Evolutionary conservation across 2,329 filamentous ascomycete species (phyloP).

Genomic region (Metarhizium rileyi): DNA sequence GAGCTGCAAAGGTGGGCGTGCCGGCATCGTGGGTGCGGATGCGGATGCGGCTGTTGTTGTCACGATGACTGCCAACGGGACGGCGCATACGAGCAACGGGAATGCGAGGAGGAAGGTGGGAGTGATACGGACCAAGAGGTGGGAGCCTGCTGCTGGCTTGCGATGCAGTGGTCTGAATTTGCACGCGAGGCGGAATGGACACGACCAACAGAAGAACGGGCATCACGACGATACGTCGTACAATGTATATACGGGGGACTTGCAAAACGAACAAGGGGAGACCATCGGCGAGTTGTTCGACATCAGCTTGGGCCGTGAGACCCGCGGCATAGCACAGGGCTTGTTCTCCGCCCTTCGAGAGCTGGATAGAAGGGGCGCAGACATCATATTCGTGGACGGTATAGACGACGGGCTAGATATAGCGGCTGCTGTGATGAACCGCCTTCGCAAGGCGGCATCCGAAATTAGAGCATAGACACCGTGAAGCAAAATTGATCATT

Average conservation of each 20-base stretch:
- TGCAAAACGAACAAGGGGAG: conserved; percentile 24
- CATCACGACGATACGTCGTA: conserved; percentile 20
- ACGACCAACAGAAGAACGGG: conserved; percentile 14
- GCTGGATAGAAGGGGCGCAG: conserved; percentile 68
- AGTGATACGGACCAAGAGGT: conserved; percentile 45
- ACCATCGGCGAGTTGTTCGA: conserved; percentile 47
- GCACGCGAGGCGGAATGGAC: conserved; percentile 10
- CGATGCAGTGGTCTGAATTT: conserved; percentile 19
- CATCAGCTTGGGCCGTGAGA: conserved; percentile 61
- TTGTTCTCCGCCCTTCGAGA: conserved; percentile 82
- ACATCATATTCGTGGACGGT: conserved; percentile 85
- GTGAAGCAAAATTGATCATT: conserved; percentile 13
- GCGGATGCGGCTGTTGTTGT: conserved; percentile 16
- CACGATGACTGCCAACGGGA: conserved; percentile 5
- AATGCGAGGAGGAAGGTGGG: conserved; percentile 30
- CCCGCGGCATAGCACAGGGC: conserved; percentile 68
- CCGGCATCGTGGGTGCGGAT: conserved; percentile 28
- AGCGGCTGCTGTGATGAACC: conserved; percentile 79
- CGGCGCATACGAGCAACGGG: conserved; percentile 12
- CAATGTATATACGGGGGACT: conserved; percentile 30
- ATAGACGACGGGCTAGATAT: conserved; percentile 71
- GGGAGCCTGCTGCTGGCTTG: conserved; percentile 36
- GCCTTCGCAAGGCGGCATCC: conserved; percentile 67
- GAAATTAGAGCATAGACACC: conserved; percentile 41
- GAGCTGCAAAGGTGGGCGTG: conserved; percentile 22